These are phyloP conservation scores for Fusarium miscanthi DNA, from an alignment of 2,329 filamentous ascomycete species.

Conservation along the genomic window DNA sequence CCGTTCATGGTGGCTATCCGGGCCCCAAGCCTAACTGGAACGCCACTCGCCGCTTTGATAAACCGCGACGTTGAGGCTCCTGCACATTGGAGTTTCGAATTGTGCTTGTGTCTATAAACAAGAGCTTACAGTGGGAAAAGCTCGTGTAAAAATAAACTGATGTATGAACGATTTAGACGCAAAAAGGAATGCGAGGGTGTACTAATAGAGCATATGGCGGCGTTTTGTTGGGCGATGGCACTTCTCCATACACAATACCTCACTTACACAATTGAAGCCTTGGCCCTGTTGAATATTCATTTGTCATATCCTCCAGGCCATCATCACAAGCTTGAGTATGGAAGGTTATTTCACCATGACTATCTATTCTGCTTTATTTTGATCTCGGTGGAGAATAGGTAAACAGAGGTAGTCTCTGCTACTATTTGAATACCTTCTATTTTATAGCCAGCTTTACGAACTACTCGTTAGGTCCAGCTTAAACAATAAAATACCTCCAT, in stretches of 20 bases:
- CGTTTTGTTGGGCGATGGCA: slow-evolving; percentile 6
- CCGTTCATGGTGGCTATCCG: background rate
- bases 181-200: background rate
- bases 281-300: background rate
- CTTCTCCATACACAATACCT: background rate
- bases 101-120: background rate
- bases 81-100: background rate
- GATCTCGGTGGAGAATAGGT: background rate
- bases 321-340: background rate
- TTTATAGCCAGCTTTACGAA: background rate
- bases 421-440: background rate
- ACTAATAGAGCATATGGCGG: slow-evolving; percentile 4
- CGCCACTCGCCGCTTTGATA: background rate
- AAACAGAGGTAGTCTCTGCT: background rate
- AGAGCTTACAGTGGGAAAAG: background rate
- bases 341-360: background rate
- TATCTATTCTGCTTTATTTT: background rate
- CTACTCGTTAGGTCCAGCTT: background rate
- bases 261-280: background rate
- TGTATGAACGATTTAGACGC: slow-evolving; percentile 16
- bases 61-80: background rate
- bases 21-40: background rate
- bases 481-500: background rate
- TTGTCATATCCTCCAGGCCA: background rate
- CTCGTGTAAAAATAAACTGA: slow-evolving; percentile 12